A percentile compares a stretch with the other conserved stretches of the same genome.
Evolutionary conservation across 345 rosid species (phyloP).

Genomic region (Lepidium aucheri): DNA sequence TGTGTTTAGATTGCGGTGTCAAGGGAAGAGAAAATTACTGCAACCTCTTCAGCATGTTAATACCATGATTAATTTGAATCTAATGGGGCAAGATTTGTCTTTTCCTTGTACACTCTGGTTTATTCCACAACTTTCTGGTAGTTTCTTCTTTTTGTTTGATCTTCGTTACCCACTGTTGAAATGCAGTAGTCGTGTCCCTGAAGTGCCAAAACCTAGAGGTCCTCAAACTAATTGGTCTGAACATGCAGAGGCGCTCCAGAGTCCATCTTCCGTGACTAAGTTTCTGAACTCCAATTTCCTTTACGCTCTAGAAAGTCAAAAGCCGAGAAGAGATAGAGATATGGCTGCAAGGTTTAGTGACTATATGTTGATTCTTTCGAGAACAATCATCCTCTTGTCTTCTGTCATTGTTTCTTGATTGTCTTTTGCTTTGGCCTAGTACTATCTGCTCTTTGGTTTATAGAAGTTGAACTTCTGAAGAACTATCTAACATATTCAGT

Average conservation of each 20-base stretch:
- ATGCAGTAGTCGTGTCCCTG: conserved; percentile 35
- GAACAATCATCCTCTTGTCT: background rate
- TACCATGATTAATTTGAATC: conserved; percentile 30
- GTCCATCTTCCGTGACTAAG: conserved; percentile 34
- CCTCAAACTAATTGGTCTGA: conserved; percentile 74
- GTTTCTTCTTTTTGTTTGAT: conserved; percentile 1
- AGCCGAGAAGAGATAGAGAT: conserved; percentile 35
- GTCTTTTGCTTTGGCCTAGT: background rate
- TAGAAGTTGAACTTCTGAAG: background rate
- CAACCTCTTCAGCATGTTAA: conserved; percentile 18
- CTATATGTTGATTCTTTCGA: background rate
- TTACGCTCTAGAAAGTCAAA: conserved; percentile 60
- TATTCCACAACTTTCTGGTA: background rate
- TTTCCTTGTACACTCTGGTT: background rate
- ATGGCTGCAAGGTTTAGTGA: conserved; percentile 43
- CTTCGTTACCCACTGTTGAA: background rate
- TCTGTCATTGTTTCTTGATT: background rate
- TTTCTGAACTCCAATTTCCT: conserved; percentile 57
- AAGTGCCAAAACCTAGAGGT: conserved; percentile 31
- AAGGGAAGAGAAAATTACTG: conserved; percentile 5
- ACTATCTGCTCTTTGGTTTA: background rate
- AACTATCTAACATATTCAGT: background rate
- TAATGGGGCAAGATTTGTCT: conserved; percentile 30
- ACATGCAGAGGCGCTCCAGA: conserved; percentile 40
- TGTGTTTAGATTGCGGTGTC: background rate